Evolutionary conservation across 2,329 filamentous ascomycete genomes (phyloP).

Genomic region (Ilyonectria robusta): DNA sequence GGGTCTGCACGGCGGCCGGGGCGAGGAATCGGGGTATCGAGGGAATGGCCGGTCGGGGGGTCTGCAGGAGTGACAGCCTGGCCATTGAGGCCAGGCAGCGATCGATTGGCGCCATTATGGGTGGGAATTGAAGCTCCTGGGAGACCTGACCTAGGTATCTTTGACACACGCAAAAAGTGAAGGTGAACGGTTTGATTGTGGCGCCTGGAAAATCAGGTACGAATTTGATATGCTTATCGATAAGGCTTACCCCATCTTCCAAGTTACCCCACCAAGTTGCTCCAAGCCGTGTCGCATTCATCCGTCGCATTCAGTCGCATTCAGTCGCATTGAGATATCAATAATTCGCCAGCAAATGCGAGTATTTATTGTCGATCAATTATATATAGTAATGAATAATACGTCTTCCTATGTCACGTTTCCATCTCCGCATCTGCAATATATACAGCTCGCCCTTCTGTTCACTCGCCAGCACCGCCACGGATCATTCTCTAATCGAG

Average conservation of each 20-base stretch:
- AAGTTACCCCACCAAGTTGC: slow-evolving; percentile 1
- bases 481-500: slow-evolving; percentile 25
- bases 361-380: no score
- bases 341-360: no score
- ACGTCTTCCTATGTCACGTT: background rate
- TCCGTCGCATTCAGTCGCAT: no score
- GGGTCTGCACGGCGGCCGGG: slow-evolving; percentile 62
- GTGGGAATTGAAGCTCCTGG: slow-evolving; percentile 47
- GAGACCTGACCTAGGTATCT: slow-evolving; percentile 34
- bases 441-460: slow-evolving; percentile 16
- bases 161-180: slow-evolving; percentile 45
- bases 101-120: slow-evolving; percentile 65
- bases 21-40: slow-evolving; percentile 65
- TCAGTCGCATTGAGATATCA: no score
- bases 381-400: background rate
- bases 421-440: background rate
- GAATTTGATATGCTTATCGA: slow-evolving; percentile 41
- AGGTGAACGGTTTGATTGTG: slow-evolving; percentile 33
- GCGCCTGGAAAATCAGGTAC: slow-evolving; percentile 43
- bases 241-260: slow-evolving; percentile 24
- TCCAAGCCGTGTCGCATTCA: background rate
- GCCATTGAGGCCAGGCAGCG: slow-evolving; percentile 70
- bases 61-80: slow-evolving; percentile 61
- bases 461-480: background rate
- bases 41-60: slow-evolving; percentile 58